These are phyloP conservation scores for Pouteria campechiana DNA, from an alignment of 179 eudicot species.

Conservation along the genomic window DNA sequence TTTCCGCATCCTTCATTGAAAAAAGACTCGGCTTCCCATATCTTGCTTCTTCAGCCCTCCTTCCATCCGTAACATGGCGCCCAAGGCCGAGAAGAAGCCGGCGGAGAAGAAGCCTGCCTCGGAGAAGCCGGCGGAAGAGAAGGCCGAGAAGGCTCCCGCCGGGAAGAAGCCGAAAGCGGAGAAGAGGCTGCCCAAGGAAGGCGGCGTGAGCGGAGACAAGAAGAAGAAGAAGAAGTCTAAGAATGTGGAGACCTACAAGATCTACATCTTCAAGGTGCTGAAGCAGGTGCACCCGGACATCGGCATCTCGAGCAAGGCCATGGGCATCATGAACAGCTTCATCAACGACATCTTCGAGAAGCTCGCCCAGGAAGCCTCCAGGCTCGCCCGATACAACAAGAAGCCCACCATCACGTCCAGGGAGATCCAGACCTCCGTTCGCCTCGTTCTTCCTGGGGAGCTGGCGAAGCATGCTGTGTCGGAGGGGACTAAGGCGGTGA, in stretches of 20 bases:
- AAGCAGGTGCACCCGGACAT: slow-evolving; percentile 46
- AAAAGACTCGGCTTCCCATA: neutral
- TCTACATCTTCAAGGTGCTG: slow-evolving; percentile 43
- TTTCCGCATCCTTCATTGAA: neutral
- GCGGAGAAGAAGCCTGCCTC: slow-evolving; percentile 7
- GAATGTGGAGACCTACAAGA: slow-evolving; percentile 44
- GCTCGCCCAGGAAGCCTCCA: slow-evolving; percentile 38
- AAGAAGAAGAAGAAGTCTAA: slow-evolving; percentile 48
- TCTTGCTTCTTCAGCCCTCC: neutral
- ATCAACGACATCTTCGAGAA: slow-evolving; percentile 43
- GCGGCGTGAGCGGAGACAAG: slow-evolving; percentile 19
- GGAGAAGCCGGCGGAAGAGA: too few relatives aligned
- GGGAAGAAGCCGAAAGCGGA: slow-evolving; percentile 8
- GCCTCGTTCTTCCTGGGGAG: slow-evolving; percentile 37
- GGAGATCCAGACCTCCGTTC: slow-evolving; percentile 47
- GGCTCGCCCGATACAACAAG: slow-evolving; percentile 42
- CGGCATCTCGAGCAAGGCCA: slow-evolving; percentile 36
- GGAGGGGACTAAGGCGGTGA: slow-evolving; percentile 44
- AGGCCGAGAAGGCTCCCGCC: slow-evolving; percentile 3
- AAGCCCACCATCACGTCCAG: slow-evolving; percentile 43
- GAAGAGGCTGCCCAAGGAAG: slow-evolving; percentile 8
- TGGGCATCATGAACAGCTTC: slow-evolving; percentile 49
- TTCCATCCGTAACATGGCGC: neutral
- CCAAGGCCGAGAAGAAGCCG: slow-evolving; percentile 5
- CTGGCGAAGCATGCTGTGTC: slow-evolving; percentile 45